phyloP scores from a whole-genome alignment of 2,329 filamentous ascomycete genomes.

The Arthroderma sp. region DNA sequence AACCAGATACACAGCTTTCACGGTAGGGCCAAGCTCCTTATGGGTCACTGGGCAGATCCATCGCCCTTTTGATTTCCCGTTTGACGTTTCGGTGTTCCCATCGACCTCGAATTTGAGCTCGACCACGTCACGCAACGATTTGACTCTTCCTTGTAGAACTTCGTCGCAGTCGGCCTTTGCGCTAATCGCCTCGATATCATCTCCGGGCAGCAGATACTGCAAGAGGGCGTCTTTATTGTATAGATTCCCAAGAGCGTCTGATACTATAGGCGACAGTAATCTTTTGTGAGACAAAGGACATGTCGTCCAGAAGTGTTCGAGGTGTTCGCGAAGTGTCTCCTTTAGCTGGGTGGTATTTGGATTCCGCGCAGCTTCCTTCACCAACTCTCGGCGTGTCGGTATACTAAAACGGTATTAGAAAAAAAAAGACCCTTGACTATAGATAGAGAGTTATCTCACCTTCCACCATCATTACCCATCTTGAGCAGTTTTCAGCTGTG shows the following conservation, averaged over 20 bases:
- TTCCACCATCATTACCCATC: slow-evolving; percentile 98
- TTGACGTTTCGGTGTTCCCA: slow-evolving; percentile 32
- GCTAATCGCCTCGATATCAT: slow-evolving; percentile 42
- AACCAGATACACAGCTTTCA: slow-evolving; percentile 76
- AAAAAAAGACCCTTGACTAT: not conserved
- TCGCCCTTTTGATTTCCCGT: slow-evolving; percentile 36
- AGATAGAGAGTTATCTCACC: slow-evolving; percentile 27
- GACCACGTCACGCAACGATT: slow-evolving; percentile 71
- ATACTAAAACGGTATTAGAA: slow-evolving; percentile 47
- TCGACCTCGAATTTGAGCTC: slow-evolving; percentile 62
- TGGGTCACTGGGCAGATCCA: slow-evolving; percentile 81
- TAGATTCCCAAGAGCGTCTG: slow-evolving; percentile 68
- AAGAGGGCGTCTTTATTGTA: slow-evolving; percentile 94
- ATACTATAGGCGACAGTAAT: slow-evolving; percentile 64
- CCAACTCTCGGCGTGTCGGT: slow-evolving; percentile 86
- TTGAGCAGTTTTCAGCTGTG: slow-evolving; percentile 14
- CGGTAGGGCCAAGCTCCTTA: slow-evolving; percentile 67
- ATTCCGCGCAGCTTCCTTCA: slow-evolving; percentile 77
- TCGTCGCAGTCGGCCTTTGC: slow-evolving; percentile 50
- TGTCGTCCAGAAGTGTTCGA: slow-evolving; percentile 73
- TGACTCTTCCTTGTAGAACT: slow-evolving; percentile 52
- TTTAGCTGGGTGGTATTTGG: slow-evolving; percentile 79
- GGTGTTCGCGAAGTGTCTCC: slow-evolving; percentile 71
- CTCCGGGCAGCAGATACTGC: slow-evolving; percentile 48
- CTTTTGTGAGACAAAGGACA: slow-evolving; percentile 75